A percentile compares a stretch with the other conserved stretches of the same genome.
These are phyloP conservation scores for Porcisia hertigi DNA, from an alignment of 208 protist genomes.

Conservation along the genomic window DNA sequence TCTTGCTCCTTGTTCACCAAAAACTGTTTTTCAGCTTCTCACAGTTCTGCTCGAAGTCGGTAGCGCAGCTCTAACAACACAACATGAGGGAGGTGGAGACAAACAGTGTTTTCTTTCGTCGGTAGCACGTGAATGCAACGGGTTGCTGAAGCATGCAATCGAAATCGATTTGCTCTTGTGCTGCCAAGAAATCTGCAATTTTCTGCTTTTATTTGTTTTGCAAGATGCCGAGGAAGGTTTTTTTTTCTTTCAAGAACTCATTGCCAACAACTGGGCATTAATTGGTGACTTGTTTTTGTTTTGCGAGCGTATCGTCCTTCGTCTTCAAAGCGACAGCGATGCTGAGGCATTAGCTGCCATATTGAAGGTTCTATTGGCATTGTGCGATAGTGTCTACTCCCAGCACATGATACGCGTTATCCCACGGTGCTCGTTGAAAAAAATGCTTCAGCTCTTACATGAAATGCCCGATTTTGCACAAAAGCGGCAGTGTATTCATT, in stretches of 20 bases:
- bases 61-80: not conserved
- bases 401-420: not conserved
- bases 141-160: slow-evolving; percentile 12
- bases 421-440: not conserved
- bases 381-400: slow-evolving; percentile 7
- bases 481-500: not conserved
- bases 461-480: not conserved
- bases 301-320: not conserved
- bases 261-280: slow-evolving; percentile 21
- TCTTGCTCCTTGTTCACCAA: slow-evolving; percentile 21
- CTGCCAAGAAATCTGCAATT: slow-evolving; percentile 17
- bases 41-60: not conserved
- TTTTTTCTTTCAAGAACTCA: slow-evolving; percentile 13
- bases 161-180: slow-evolving; percentile 18
- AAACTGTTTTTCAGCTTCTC: slow-evolving; percentile 14
- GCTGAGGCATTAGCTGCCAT: not conserved
- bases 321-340: not conserved
- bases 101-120: not conserved
- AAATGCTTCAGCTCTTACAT: not conserved
- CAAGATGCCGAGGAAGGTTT: not conserved
- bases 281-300: slow-evolving; percentile 13
- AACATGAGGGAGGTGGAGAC: not conserved
- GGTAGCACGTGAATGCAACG: slow-evolving; percentile 3
- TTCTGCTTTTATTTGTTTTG: slow-evolving; percentile 20
- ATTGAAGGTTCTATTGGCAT: not conserved